Evolutionary conservation across 23 red algal genomes (phyloP).

Genomic region (Agarophyton chilense): DNA sequence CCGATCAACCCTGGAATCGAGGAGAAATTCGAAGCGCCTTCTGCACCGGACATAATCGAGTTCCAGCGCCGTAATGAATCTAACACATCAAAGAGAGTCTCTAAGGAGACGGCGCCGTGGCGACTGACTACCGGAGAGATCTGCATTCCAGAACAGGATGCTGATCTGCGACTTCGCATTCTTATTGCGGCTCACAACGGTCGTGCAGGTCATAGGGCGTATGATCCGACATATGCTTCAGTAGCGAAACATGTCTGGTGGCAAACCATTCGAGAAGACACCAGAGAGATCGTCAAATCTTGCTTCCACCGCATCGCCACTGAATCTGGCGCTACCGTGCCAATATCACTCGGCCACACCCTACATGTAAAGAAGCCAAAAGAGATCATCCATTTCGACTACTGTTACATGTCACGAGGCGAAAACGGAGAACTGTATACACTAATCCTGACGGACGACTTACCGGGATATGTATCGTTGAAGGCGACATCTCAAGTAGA

Average conservation of each 20-base stretch:
- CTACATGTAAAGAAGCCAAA: constrained; percentile 7
- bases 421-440: background rate
- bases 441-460: constrained; percentile 1
- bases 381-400: constrained; percentile 21
- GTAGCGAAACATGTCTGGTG: background rate
- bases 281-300: background rate
- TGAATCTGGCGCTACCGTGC: background rate
- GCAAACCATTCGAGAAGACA: background rate
- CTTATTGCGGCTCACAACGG: constrained; percentile 13
- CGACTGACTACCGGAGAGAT: background rate
- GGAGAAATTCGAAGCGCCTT: background rate
- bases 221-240: background rate
- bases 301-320: constrained; percentile 40
- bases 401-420: background rate
- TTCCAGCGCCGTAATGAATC: background rate
- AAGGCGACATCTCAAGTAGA: background rate
- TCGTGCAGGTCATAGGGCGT: constrained; percentile 2
- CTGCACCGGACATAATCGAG: background rate
- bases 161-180: background rate
- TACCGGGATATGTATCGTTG: background rate
- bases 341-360: background rate
- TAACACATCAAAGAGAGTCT: background rate
- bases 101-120: background rate
- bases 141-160: constrained; percentile 31
- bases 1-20: background rate